Conservation (phyloP, 1,284 basidiomycete genomes). For the Ustilago crameri region DNA sequence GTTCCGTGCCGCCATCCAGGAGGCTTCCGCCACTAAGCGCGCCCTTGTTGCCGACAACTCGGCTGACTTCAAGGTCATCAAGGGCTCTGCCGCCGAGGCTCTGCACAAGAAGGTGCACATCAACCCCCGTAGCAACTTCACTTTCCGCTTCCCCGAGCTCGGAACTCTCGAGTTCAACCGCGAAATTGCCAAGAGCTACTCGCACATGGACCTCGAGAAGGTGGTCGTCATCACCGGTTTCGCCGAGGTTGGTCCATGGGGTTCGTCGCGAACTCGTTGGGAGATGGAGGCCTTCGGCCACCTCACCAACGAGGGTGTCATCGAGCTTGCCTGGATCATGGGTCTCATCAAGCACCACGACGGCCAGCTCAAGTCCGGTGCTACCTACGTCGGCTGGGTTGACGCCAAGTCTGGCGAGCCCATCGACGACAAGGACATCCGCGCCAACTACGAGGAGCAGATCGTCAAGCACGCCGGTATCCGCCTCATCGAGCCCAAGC, state of each 20-base stretch:
- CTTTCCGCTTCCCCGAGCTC: constrained; percentile 88
- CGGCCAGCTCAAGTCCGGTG: constrained; percentile 82
- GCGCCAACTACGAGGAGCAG: constrained; percentile 92
- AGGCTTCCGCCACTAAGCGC: constrained; percentile 88
- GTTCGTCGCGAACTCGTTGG: constrained; percentile 97
- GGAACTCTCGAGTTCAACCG: constrained; percentile 73
- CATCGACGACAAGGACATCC: constrained; percentile 98
- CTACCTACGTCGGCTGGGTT: constrained; percentile 96
- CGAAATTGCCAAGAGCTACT: constrained; percentile 72
- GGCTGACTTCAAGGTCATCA: constrained; percentile 90
- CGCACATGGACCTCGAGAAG: constrained; percentile 86
- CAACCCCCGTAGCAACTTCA: constrained; percentile 96
- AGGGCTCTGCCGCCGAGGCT: constrained; percentile 91
- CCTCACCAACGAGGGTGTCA: constrained; percentile 84
- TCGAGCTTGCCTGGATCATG: constrained; percentile 99
- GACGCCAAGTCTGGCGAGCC: constrained; percentile 93
- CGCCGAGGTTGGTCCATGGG: constrained; percentile 98
- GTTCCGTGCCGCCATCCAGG: constrained; percentile 80
- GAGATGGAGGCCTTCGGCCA: constrained; percentile 72
- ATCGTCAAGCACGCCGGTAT: constrained; percentile 93
- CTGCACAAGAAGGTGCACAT: constrained; percentile 92
- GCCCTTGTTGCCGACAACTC: constrained; percentile 93
- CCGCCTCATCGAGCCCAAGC: constrained; percentile 93
- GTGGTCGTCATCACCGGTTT: constrained; percentile 95
- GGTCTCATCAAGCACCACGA: constrained; percentile 98